These are phyloP conservation scores for Pseudotsuga menziesii DNA, from an alignment of 75 land plant genomes.

Conservation along the genomic window DNA sequence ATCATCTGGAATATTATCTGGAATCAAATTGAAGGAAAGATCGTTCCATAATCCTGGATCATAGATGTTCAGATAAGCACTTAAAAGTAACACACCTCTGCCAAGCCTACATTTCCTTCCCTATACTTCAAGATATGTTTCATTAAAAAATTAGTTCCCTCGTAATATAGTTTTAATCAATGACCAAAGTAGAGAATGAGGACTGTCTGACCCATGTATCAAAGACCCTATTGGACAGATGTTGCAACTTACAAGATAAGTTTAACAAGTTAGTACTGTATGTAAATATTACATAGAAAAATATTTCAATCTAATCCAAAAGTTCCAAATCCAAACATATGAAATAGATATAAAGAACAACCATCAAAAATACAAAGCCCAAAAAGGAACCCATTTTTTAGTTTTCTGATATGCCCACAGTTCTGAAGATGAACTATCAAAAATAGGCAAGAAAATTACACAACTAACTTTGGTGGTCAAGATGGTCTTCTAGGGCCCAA, in stretches of 20 bases:
- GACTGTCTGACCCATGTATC: neutral
- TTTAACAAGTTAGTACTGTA: neutral
- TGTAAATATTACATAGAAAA: neutral
- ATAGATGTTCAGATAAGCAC: neutral
- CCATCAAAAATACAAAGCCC: too few species aligned
- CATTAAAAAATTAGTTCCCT: neutral
- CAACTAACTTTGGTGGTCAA: too few species aligned
- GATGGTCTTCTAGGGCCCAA: too few species aligned
- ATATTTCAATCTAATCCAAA: neutral
- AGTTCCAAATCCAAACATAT: neutral
- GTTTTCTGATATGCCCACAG: too few species aligned
- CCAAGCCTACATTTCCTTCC: neutral
- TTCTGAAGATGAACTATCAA: too few species aligned
- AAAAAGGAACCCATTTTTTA: too few species aligned
- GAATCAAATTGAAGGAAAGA: neutral
- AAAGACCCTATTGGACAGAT: neutral
- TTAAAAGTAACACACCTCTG: neutral
- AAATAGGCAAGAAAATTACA: too few species aligned
- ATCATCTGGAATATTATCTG: too few species aligned
- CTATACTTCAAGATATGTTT: neutral
- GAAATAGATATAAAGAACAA: neutral
- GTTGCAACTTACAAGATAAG: neutral
- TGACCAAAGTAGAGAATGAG: neutral
- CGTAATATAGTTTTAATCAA: neutral
- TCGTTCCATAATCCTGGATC: neutral